Percentiles rank a stretch among this genome's conserved stretches.
Conservation (phyloP, 169 alveolate genomes). For the Cryptosporidium parvum region DNA sequence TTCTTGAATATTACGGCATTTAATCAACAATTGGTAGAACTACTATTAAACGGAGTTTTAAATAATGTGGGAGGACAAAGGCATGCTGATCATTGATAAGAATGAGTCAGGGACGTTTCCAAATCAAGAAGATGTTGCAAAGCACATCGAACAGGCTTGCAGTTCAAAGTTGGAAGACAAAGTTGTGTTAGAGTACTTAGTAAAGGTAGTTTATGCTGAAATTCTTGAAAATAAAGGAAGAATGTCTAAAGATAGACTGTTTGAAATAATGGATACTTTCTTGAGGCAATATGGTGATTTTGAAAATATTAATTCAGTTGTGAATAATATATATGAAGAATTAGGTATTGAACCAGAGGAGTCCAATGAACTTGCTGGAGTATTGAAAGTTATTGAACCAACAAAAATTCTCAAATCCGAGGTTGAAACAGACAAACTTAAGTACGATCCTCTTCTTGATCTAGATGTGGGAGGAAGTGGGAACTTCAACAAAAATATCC, state of each 20-base stretch:
- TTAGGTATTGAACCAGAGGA: slow-evolving; percentile 39
- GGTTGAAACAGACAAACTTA: neutral
- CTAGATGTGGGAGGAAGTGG: slow-evolving; percentile 40
- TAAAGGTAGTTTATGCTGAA: slow-evolving; percentile 33
- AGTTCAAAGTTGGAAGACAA: slow-evolving; percentile 36
- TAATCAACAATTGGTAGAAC: neutral
- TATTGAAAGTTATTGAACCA: slow-evolving; percentile 50
- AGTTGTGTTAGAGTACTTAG: slow-evolving; percentile 35
- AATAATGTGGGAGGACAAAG: neutral
- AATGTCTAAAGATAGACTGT: slow-evolving; percentile 23
- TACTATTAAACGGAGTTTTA: neutral
- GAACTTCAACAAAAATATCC: slow-evolving; percentile 79
- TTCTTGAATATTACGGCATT: neutral
- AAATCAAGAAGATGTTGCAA: slow-evolving; percentile 3
- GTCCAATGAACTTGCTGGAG: slow-evolving; percentile 6
- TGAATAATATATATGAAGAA: slow-evolving; percentile 18
- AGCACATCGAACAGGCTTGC: slow-evolving; percentile 16
- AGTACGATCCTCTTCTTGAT: slow-evolving; percentile 61
- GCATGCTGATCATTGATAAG: slow-evolving; percentile 7
- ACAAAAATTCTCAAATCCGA: slow-evolving; percentile 29
- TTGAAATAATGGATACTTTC: slow-evolving; percentile 29
- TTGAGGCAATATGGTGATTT: slow-evolving; percentile 36
- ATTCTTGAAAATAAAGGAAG: slow-evolving; percentile 46
- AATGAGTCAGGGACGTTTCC: neutral
- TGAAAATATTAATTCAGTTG: neutral